Conservation (phyloP, 192 early-diverging fungal species). For the Backusella macrospora region DNA sequence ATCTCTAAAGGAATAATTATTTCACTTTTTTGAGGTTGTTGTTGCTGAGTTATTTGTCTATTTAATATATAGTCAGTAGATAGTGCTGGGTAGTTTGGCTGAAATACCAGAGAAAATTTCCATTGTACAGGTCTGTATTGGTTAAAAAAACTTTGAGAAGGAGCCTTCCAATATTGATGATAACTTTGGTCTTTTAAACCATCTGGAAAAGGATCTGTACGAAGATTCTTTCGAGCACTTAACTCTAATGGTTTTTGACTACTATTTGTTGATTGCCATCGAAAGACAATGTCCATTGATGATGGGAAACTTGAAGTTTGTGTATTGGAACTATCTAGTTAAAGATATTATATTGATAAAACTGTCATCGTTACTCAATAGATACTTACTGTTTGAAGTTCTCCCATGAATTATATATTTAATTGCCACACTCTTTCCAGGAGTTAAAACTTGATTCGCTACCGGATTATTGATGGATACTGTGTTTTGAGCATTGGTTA, state of each 20-base stretch:
- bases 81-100: neutral
- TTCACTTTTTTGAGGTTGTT: neutral
- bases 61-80: neutral
- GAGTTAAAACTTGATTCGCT: neutral
- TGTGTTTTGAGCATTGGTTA: neutral
- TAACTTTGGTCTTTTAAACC: neutral
- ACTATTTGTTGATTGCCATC: slow-evolving; percentile 2
- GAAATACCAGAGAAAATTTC: neutral
- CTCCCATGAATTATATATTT: neutral
- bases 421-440: neutral
- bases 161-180: neutral
- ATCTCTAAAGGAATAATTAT: slow-evolving; percentile 3
- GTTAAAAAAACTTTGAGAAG: neutral
- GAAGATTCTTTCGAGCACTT: neutral
- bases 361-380: too few relatives aligned
- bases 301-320: neutral
- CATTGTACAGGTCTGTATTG: neutral
- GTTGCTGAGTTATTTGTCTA: neutral
- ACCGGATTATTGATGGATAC: neutral
- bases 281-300: neutral
- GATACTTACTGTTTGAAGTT: neutral
- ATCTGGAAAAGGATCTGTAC: slow-evolving; percentile 1
- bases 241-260: neutral
- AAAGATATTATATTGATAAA: neutral
- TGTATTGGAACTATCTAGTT: neutral